phyloP scores from a whole-genome alignment of 169 alveolate species.

The Plasmodium gonderi region DNA sequence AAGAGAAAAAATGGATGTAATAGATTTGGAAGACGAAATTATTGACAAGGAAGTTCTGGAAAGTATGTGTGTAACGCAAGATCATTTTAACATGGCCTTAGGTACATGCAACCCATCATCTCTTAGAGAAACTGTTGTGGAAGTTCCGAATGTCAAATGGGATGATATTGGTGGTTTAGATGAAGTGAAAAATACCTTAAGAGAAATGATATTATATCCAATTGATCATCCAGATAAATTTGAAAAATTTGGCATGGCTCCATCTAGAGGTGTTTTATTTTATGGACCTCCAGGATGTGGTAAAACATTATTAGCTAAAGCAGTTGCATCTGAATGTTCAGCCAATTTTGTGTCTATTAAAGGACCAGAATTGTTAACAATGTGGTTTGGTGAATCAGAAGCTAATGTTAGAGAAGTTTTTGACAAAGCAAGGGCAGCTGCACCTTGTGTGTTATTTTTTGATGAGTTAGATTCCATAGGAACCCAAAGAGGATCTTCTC shows the following conservation, averaged over 20 bases:
- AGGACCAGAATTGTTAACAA: conserved; percentile 98
- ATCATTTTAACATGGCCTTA: conserved; percentile 97
- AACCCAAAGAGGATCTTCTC: conserved; percentile 94
- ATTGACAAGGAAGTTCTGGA: conserved; percentile 98
- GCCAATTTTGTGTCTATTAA: conserved; percentile 99
- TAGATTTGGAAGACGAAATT: conserved; percentile 98
- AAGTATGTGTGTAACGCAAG: conserved; percentile 99
- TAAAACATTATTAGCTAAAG: conserved; percentile 98
- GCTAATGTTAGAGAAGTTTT: conserved; percentile 99
- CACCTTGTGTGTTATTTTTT: conserved; percentile 99
- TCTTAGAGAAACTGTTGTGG: conserved; percentile 98
- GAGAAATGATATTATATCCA: conserved; percentile 98
- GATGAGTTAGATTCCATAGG: conserved; percentile 99
- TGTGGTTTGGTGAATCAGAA: conserved; percentile 99
- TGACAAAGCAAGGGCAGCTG: conserved; percentile 99
- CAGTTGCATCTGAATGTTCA: conserved; percentile 99
- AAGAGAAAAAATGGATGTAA: conserved; percentile 99
- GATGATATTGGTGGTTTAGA: conserved; percentile 99
- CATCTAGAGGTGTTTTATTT: conserved; percentile 99
- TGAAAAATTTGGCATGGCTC: conserved; percentile 98
- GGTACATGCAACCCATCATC: conserved; percentile 98
- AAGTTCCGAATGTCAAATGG: conserved; percentile 99
- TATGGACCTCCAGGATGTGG: conserved; percentile 99
- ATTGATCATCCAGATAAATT: conserved; percentile 98
- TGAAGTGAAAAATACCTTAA: conserved; percentile 94